Conservation (phyloP, 805 yeast genomes). For the Cyberlindnera mrakii region DNA sequence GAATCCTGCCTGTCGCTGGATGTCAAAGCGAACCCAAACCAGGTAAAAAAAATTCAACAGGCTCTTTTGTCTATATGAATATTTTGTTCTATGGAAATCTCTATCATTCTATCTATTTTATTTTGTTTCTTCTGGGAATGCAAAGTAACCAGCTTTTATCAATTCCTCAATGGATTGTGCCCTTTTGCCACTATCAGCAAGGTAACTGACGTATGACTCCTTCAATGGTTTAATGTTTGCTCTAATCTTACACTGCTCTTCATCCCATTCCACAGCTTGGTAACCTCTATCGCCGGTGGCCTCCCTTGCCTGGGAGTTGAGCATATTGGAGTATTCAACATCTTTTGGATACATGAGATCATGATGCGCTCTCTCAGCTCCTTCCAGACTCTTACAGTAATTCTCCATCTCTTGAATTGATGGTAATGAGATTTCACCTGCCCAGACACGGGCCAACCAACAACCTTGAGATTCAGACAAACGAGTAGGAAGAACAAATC, state of each 20-base stretch:
- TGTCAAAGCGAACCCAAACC: too few species aligned
- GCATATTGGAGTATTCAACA: constrained; percentile 47
- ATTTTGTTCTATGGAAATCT: too few species aligned
- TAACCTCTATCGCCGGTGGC: constrained; percentile 39
- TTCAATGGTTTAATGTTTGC: constrained; percentile 38
- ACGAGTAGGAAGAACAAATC: constrained; percentile 57
- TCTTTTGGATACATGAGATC: constrained; percentile 51
- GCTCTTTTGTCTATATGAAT: too few species aligned
- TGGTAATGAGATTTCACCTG: constrained; percentile 50
- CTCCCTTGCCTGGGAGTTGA: constrained; percentile 30
- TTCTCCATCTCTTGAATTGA: constrained; percentile 36
- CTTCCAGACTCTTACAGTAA: constrained; percentile 39
- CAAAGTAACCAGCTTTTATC: constrained; percentile 30
- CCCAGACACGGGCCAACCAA: constrained; percentile 55
- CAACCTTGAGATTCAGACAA: constrained; percentile 60
- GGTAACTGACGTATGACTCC: constrained; percentile 37
- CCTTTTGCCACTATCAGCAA: constrained; percentile 30
- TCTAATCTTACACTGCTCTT: constrained; percentile 37
- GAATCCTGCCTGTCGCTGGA: too few species aligned
- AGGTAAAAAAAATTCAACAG: too few species aligned
- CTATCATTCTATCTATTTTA: neutral
- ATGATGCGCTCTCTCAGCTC: constrained; percentile 45
- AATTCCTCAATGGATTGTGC: constrained; percentile 35
- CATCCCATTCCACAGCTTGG: constrained; percentile 48
- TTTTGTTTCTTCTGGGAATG: neutral